A percentile compares a stretch with the other conserved stretches of the same genome.
Evolutionary conservation across 2,329 filamentous ascomycete genomes (phyloP).

Genomic region (Sporothrix dimorphospora): DNA sequence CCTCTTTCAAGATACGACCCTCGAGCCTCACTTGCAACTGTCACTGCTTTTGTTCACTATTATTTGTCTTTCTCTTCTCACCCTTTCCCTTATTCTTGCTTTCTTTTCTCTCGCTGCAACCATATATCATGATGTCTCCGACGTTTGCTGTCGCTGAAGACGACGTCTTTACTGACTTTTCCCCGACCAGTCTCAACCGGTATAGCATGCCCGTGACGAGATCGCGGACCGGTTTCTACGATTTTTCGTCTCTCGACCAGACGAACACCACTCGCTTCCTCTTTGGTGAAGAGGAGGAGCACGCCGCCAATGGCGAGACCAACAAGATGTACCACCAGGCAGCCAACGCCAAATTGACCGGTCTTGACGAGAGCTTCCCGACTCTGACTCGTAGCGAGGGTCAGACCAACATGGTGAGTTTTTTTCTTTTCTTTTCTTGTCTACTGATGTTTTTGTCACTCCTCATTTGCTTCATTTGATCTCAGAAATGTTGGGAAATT

Average conservation of each 20-base stretch:
- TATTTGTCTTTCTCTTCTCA: neutral
- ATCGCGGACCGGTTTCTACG: conserved; percentile 67
- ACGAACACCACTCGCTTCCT: conserved; percentile 85
- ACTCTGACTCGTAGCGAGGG: conserved; percentile 71
- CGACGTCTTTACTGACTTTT: conserved; percentile 26
- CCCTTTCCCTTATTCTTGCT: neutral
- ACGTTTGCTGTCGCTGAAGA: neutral
- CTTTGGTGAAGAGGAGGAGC: conserved; percentile 74
- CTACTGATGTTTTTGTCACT: neutral
- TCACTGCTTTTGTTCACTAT: neutral
- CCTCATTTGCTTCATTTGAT: neutral
- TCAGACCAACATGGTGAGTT: conserved; percentile 50
- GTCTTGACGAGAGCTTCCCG: conserved; percentile 77
- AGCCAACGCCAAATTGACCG: conserved; percentile 48
- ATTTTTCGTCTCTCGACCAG: conserved; percentile 69
- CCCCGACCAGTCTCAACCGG: conserved; percentile 70
- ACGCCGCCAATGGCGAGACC: conserved; percentile 64
- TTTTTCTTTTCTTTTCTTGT: neutral
- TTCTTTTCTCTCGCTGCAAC: neutral
- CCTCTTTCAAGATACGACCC: neutral
- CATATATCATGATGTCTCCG: neutral
- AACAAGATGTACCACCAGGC: conserved; percentile 71
- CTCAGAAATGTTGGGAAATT: neutral
- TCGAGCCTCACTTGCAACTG: neutral
- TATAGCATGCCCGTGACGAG: conserved; percentile 91